Percentiles rank a stretch among this genome's conserved stretches.
Evolutionary conservation across 2,329 filamentous ascomycete species (phyloP).

Genomic region (Coniochaeta sp.): DNA sequence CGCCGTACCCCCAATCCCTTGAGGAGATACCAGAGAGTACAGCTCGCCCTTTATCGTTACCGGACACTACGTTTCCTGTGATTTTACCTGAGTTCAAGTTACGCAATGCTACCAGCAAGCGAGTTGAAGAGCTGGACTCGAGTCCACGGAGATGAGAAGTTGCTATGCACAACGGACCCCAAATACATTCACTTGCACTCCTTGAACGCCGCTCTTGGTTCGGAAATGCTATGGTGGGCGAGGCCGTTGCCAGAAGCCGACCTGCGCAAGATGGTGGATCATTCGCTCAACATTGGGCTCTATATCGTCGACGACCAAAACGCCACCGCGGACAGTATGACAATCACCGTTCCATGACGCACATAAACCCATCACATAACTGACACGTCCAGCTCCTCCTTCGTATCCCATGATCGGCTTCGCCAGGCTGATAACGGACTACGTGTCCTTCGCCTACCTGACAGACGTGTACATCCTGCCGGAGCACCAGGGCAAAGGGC

Average conservation of each 20-base stretch:
- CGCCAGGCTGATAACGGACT: conserved; percentile 61
- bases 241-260: conserved; percentile 38
- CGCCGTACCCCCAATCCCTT: background rate
- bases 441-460: conserved; percentile 60
- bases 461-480: conserved; percentile 62
- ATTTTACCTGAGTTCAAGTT: background rate
- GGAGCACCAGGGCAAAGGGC: conserved; percentile 51
- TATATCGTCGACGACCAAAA: conserved; percentile 28
- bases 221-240: conserved; percentile 56
- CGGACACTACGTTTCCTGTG: background rate
- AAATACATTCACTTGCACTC: conserved; percentile 44
- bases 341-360: conserved; percentile 5
- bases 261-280: conserved; percentile 44
- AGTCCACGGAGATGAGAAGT: conserved; percentile 29
- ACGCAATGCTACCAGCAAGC: conserved; percentile 2
- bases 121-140: conserved; percentile 37
- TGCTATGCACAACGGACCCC: conserved; percentile 55
- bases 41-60: background rate
- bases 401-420: conserved; percentile 38
- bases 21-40: background rate
- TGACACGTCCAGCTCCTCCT: background rate
- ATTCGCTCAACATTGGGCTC: conserved; percentile 53
- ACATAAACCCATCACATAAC: conserved; percentile 2
- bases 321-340: conserved; percentile 22
- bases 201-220: conserved; percentile 47